Base-by-base conservation (phyloP, 345 rosid genomes). In the Citrus mangshanensis region DNA sequence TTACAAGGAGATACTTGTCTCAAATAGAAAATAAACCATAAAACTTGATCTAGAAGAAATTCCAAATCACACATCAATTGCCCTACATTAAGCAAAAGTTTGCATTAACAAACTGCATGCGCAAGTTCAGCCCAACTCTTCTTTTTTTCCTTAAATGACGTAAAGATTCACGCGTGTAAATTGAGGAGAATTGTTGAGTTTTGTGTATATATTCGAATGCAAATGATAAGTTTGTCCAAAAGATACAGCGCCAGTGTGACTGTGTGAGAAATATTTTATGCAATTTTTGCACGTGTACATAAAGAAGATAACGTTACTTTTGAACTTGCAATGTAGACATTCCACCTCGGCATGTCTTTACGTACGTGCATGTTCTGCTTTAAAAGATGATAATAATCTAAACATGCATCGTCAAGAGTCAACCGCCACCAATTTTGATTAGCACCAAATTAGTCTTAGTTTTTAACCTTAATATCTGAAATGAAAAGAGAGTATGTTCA, bases 241-340 rank as follows among this genome's bases (percentile, higher is more conserved):
- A 59, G 35, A 56, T 21, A 34, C 51, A 6, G n/a, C 59, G 46
- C 9, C 14, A 12, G 42, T 6, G 24, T 34, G 49, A 21, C 14
- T 6, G 42, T 6, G 24, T 34, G 49, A 21, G 63, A 72, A 64
- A 72, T 10, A 21, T 6, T 76, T 58, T 4, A 34, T 12, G 46
- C 54, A 65, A 22, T 67, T 34, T 37, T 58, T 21, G 74, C 73
- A 22, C 46, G 42, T 49, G 27, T 21, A 28, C 27, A 16, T 49
- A 51, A 6, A 28, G 34, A 22, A 4, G 62, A 58, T 19, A 49
- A 30, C 28, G 12, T 51, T 51, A 46, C 64, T 64, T 79, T 77
- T n/a, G 4, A 67, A 67, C 75, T 72, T 71, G 80, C 78, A 76
- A 37, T 28, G 72, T 79, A 79, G 82, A 54, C 80, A 27, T 27